Evolutionary conservation across 2,329 filamentous ascomycete genomes (phyloP), one percentile per base, ranked within the genome.

Genomic region (Penicillium griseofulvum): DNA sequence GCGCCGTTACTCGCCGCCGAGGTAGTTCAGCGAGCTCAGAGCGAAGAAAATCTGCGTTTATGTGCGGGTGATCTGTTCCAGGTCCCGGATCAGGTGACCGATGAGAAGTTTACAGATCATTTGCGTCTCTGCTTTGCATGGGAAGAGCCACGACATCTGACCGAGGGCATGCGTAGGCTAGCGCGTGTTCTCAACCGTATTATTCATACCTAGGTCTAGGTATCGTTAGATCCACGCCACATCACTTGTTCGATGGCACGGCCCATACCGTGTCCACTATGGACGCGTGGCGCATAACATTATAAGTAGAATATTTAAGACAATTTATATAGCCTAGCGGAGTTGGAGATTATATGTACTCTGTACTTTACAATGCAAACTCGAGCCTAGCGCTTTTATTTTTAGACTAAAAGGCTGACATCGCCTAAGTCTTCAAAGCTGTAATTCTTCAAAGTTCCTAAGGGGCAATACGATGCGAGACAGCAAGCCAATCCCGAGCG

Each of bases 81-180:
- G 66, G 84, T 89, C 12, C 75, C 78, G 14, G 83, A 87, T 68
- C 74, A 78, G 54, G 74, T 81, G 58, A 70, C 71, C 4, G 74
- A 76, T 14, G 76, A 79, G 31, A 75, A 74, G 38, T 90, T 93
- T 66, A 77, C 81, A 22, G 71, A 79, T 48, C 81, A 82, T 47
- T 73, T 91, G 24, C 79, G 88, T 37, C 70, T 91, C 19, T 91
- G 86, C 57, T 91, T 89, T 71, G 80, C 86, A 6, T 92, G 88
- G 84, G 87, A 89, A 70, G 80, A 86, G 1, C 85, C 87, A 65
- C 78, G 80, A 24, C 78, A 83, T 49, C 72, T 95, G 16, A 79
- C 77, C 0, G 87, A 91, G 65, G 90, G 88, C 0, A 80, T 93
- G 7, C 72, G 78, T 67, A 82, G 88, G 62, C 74, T 92, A 53